These are phyloP conservation scores for Penicillium longicatenatum DNA, from an alignment of 495 filamentous ascomycete genomes.

Conservation along the genomic window DNA sequence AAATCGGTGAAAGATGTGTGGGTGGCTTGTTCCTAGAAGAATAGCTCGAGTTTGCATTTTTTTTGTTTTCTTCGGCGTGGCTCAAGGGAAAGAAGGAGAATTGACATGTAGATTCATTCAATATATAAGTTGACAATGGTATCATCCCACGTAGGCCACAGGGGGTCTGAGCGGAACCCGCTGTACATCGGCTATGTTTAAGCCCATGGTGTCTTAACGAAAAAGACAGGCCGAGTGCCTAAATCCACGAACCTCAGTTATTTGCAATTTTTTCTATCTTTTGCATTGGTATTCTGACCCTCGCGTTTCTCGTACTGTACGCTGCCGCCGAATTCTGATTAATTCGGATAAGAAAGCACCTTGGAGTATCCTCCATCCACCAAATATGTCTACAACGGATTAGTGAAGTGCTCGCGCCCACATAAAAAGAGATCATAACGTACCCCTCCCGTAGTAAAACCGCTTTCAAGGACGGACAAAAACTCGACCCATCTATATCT, in stretches of 20 bases:
- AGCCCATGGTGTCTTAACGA: too few relatives aligned
- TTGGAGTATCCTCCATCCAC: slow-evolving; percentile 6
- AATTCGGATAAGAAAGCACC: background rate
- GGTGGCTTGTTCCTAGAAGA: background rate
- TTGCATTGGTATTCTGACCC: background rate
- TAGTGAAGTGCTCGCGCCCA: background rate
- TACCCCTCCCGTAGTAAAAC: slow-evolving; percentile 8
- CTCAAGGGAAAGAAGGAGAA: background rate
- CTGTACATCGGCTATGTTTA: too few relatives aligned
- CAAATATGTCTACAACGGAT: background rate
- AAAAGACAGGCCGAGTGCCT: too few relatives aligned
- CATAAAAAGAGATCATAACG: background rate
- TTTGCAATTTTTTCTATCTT: background rate
- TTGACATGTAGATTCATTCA: background rate
- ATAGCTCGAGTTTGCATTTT: background rate
- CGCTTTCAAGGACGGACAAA: slow-evolving; percentile 1
- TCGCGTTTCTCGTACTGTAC: background rate
- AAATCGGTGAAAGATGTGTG: background rate
- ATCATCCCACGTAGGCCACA: too few relatives aligned
- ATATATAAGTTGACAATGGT: too few relatives aligned
- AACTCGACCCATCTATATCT: slow-evolving; percentile 6
- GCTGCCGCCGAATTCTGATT: background rate
- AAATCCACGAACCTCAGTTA: too few relatives aligned
- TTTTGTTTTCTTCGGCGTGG: background rate
- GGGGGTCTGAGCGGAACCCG: too few relatives aligned